Evolutionary conservation across 2,329 filamentous ascomycete species (phyloP).

Genomic region (Diaporthe caulivora): DNA sequence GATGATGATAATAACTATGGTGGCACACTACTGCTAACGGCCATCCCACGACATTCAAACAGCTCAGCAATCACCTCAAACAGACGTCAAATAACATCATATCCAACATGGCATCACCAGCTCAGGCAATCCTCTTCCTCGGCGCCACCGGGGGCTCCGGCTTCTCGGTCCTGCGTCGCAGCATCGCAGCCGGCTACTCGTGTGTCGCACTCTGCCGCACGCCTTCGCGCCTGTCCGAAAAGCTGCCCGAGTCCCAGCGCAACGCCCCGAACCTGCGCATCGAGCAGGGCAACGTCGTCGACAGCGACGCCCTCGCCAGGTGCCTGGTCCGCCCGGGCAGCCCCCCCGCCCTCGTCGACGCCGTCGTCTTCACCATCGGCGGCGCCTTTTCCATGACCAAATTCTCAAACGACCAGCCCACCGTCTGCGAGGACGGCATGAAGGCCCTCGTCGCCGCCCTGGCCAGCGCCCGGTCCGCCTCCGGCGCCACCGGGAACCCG

Average conservation of each 20-base stretch:
- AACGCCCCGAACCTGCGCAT: constrained; percentile 55
- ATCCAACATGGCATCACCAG: constrained; percentile 26
- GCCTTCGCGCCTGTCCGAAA: constrained; percentile 59
- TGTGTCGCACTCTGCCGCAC: constrained; percentile 64
- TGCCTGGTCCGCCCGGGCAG: constrained; percentile 49
- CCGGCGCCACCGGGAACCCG: constrained; percentile 48
- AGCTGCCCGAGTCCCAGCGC: constrained; percentile 47
- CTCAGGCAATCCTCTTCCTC: constrained; percentile 63
- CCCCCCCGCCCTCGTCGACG: constrained; percentile 54
- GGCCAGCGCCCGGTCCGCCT: constrained; percentile 43
- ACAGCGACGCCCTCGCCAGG: constrained; percentile 51
- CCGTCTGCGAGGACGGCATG: constrained; percentile 62
- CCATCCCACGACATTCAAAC: neutral
- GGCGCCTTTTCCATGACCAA: constrained; percentile 48
- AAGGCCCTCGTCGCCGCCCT: constrained; percentile 56
- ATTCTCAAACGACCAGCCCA: constrained; percentile 57
- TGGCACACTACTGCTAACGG: neutral
- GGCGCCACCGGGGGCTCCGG: constrained; percentile 65
- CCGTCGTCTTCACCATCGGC: constrained; percentile 63
- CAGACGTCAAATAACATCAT: neutral
- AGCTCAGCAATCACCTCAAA: neutral
- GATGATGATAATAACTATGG: neutral
- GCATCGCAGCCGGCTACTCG: constrained; percentile 58
- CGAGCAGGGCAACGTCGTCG: constrained; percentile 61
- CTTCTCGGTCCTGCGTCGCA: constrained; percentile 58